Base-by-base conservation (phyloP, 169 alveolate genomes). In the Eimeria sp. region DNA sequence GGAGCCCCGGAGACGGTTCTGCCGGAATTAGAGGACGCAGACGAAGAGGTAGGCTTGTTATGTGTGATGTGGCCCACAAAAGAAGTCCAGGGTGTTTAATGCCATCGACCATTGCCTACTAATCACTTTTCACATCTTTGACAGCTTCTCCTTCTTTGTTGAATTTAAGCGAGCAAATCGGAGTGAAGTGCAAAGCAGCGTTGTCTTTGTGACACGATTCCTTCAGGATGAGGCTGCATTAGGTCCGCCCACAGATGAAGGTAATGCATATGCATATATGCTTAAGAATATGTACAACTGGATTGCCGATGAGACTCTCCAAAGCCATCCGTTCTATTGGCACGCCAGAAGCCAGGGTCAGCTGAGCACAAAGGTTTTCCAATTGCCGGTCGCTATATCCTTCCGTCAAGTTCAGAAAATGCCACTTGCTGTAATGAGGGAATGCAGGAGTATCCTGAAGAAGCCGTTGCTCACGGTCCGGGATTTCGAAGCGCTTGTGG, bases 271-370 rank as follows among this genome's bases (percentile, higher is more conserved):
- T 68, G 40, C 23, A 9, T 6, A 27, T 30, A 8, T 9, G 77
- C 20, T 68, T 68, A 49, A n/a, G 77, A 30, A 10, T 14, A 68
- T 68, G 77, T 68, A n/a, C 1, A 4, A 10, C 1, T 13, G 49
- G 77, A n/a, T 68, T 68, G 4, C 77, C 30, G 77, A 68, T n/a
- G 46, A n/a, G 6, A 25, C 1, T 68, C 77, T 68, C 9, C 20
- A 68, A 68, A 30, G 77, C 77, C 77, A 68, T 30, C 77, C 77
- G 77, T 68, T 68, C 77, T 68, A 68, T 20, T 14, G 77, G 77
- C 77, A n/a, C 77, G 46, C 49, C 46, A 20, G 46, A 68, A 68
- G 16, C 18, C 77, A 68, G 77, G 14, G 6, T 1, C 23, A 2
- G 46, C 40, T n/a, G 77, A n/a, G 16, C 46, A 68, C 49, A 68